A percentile compares a stretch with the other conserved stretches of the same genome.
Conservation (phyloP, 2,329 filamentous ascomycete species). For the Pseudogymnoascus sp. region DNA sequence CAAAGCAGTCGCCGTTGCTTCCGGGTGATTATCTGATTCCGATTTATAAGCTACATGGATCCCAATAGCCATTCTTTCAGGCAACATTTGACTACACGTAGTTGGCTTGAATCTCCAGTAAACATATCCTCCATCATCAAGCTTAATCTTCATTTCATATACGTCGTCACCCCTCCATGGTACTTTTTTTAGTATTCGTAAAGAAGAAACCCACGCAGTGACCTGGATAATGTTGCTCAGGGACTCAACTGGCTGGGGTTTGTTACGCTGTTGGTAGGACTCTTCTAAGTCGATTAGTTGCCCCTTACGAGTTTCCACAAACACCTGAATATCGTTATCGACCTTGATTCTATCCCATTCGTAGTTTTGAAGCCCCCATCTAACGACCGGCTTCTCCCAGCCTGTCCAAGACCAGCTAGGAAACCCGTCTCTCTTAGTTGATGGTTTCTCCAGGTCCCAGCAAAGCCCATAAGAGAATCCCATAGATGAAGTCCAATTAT, state of each 20-base stretch:
- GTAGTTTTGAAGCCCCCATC: background rate
- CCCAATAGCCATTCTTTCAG: background rate
- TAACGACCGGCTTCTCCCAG: conserved; percentile 3
- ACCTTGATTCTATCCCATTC: background rate
- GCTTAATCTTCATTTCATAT: background rate
- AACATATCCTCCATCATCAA: background rate
- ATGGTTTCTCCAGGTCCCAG: background rate
- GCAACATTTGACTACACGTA: background rate
- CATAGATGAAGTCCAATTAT: background rate
- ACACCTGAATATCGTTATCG: background rate
- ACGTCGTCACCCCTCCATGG: background rate
- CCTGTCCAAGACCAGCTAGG: conserved; percentile 17
- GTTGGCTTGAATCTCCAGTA: background rate
- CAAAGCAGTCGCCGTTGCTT: background rate
- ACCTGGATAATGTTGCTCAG: background rate
- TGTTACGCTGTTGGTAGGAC: background rate
- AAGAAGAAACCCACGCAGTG: background rate
- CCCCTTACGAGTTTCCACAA: background rate
- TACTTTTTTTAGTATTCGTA: background rate
- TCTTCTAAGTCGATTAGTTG: background rate
- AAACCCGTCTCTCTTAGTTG: conserved; percentile 5
- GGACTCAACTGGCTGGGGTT: background rate
- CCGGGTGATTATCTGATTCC: background rate
- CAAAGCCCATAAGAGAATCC: background rate
- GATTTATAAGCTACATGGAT: background rate